These are phyloP conservation scores for Leonotis leonurus DNA, from an alignment of 257 asterid species.

Conservation along the genomic window DNA sequence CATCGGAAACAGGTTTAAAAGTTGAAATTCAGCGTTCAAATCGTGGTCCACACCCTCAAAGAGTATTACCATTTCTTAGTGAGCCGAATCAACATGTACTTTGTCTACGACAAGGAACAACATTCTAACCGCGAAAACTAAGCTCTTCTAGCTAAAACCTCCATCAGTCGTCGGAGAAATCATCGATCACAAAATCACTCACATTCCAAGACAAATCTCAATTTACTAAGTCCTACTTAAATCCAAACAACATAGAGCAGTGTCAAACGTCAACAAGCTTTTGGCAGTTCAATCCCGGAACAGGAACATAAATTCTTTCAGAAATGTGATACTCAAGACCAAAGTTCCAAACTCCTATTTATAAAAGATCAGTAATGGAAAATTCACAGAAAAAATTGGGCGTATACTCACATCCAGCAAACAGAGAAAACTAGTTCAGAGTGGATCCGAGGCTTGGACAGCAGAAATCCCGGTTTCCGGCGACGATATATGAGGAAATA, in stretches of 20 bases:
- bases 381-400: neutral
- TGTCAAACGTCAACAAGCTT: neutral
- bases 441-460: constrained; percentile 23
- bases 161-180: neutral
- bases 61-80: neutral
- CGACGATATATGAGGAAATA: constrained; percentile 15
- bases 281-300: constrained; percentile 2
- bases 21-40: constrained; percentile 11
- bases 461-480: constrained; percentile 19
- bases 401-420: constrained; percentile 22
- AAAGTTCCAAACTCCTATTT: constrained; percentile 3
- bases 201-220: constrained; percentile 12
- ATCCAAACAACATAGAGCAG: constrained; percentile 11
- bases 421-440: constrained; percentile 13
- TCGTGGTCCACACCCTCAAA: constrained; percentile 2
- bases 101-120: neutral
- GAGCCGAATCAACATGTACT: neutral
- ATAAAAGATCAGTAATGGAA: neutral
- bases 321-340: constrained; percentile 18
- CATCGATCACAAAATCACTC: constrained; percentile 15
- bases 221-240: constrained; percentile 6
- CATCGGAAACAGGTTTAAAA: neutral
- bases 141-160: neutral
- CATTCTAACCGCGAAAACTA: neutral
- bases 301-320: neutral